Evolutionary conservation across 2,329 filamentous ascomycete species (phyloP), one percentile per base, ranked within the genome.

Genomic region (Lecanoromycetidae sp.): DNA sequence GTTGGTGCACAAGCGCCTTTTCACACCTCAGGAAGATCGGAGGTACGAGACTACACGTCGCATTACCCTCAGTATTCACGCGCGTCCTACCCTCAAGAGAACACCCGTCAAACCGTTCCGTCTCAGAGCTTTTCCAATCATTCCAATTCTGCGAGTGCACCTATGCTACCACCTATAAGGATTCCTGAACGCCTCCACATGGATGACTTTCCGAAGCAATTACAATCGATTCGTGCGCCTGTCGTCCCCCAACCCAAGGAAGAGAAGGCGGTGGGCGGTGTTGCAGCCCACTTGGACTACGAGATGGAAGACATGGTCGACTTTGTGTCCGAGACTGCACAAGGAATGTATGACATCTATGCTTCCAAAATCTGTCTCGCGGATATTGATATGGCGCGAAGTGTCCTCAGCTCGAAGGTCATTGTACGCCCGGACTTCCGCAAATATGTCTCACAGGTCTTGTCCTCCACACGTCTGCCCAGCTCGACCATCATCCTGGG

Each of bases 291-390:
- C 68, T 78, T 95, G 66, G 88, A 94, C 71, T 95, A 95, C 65
- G 87, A 94, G 67, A 90, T 94, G 79, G 87, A 94, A 63, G 74
- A 84, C 65, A 95, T 94, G 88, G 83, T 87, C 54, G 87, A 94
- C 63, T 95, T 94, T 66, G 87, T 94, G 62, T 82, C 86, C 53
- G 85, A 94, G 62, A 93, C 90, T 79, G 80, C 87, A 52, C 74
- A 82, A 65, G 75, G 76, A 71, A 76, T 84, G 76, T 80, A 77
- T 74, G 75, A 68, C 61, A 66, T 72, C 61, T 70, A 71, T 62
- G 63, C 64, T 60, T 71, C 71, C 68, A 68, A 68, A 57, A 69
- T 75, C 66, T 70, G 66, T 66, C 64, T 76, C 60, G 65, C 72
- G 72, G 72, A 77, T 72, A 75, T 77, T 77, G 73, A 78, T 74